phyloP scores from a whole-genome alignment of 2,329 filamentous ascomycete genomes.

The Fusarium sterilihyphosum region DNA sequence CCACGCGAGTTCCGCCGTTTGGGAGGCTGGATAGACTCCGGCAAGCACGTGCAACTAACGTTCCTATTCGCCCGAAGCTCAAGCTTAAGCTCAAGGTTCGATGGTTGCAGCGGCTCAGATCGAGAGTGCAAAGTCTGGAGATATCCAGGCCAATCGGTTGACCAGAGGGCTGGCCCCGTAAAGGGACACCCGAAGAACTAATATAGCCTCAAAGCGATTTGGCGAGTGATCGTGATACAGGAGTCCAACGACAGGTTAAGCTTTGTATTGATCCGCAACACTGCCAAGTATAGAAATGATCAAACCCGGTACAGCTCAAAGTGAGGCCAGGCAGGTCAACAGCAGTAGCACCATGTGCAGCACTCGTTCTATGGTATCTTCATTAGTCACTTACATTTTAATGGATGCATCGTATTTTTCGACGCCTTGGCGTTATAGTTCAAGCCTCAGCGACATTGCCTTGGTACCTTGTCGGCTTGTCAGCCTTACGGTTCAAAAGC shows the following conservation, averaged over 20 bases:
- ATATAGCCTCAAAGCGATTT: not conserved
- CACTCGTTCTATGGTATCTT: not conserved
- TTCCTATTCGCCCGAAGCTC: not conserved
- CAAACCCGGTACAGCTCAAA: no score
- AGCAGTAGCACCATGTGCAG: no score
- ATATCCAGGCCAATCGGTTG: not conserved
- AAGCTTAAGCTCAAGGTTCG: constrained; percentile 2
- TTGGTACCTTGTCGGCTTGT: not conserved
- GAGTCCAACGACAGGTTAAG: no score
- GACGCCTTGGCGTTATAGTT: constrained; percentile 12
- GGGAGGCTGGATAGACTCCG: not conserved
- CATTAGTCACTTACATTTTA: not conserved
- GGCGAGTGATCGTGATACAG: not conserved
- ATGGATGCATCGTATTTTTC: constrained; percentile 16
- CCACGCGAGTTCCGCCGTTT: not conserved
- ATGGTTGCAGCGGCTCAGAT: not conserved
- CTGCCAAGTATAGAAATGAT: no score
- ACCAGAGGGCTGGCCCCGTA: not conserved
- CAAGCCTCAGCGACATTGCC: not conserved
- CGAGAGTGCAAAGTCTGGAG: not conserved
- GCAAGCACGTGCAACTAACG: not conserved
- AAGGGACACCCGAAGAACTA: not conserved
- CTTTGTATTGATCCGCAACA: no score
- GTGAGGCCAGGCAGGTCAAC: not conserved
- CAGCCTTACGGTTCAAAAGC: not conserved